These are phyloP conservation scores for Cordyceps javanica DNA, from an alignment of 2,329 filamentous ascomycete genomes.

Conservation along the genomic window DNA sequence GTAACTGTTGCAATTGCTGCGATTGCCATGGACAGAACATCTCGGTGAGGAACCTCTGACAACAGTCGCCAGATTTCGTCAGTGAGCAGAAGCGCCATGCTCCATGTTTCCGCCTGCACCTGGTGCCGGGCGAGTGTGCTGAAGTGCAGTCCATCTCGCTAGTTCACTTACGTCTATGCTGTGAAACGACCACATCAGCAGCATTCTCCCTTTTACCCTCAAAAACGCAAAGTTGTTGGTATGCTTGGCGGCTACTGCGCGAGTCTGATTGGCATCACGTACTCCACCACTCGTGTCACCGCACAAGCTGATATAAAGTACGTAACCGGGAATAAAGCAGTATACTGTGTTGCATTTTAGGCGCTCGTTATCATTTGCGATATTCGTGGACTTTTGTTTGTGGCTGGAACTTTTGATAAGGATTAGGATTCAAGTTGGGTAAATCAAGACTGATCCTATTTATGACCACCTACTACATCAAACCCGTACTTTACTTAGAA, in stretches of 20 bases:
- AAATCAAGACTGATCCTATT: no score
- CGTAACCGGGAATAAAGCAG: background rate
- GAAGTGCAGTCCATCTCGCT: background rate
- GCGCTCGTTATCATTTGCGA: background rate
- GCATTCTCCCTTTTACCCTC: background rate
- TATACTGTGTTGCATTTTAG: background rate
- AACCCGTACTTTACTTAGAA: no score
- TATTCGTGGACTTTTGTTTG: background rate
- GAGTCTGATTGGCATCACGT: background rate
- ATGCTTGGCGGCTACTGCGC: background rate
- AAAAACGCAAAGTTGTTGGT: background rate
- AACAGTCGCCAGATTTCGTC: no score
- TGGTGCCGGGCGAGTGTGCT: background rate
- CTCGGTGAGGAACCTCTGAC: no score
- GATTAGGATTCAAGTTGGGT: no score
- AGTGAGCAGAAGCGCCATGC: no score
- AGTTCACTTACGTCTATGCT: background rate
- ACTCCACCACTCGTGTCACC: background rate
- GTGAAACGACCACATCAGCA: background rate
- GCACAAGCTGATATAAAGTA: background rate
- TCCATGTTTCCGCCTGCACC: background rate
- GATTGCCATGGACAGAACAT: no score
- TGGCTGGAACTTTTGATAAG: conserved; percentile 11
- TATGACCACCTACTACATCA: no score
- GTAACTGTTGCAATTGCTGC: no score